A percentile compares a stretch with the other conserved stretches of the same genome.
These are phyloP conservation scores for Prunus davidiana DNA, from an alignment of 306 rosid species.

Conservation along the genomic window DNA sequence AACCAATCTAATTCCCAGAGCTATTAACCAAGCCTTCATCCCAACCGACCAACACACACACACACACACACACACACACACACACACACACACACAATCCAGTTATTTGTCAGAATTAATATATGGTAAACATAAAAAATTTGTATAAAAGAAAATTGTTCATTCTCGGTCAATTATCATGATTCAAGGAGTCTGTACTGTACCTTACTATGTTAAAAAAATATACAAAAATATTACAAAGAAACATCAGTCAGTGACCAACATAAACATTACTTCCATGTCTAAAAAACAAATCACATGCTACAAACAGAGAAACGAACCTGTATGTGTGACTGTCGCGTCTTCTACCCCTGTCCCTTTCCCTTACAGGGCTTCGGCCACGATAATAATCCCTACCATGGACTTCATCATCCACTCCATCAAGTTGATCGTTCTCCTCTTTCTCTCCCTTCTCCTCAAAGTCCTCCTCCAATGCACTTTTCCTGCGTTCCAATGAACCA, in stretches of 20 bases:
- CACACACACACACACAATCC: no score
- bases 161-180: background rate
- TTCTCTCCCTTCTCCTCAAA: constrained; percentile 99
- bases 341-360: constrained; percentile 88
- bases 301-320: constrained; percentile 27
- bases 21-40: background rate
- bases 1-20: background rate
- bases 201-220: background rate
- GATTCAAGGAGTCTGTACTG: background rate
- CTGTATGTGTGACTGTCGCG: constrained; percentile 89
- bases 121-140: background rate
- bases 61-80: background rate
- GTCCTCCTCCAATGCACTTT: constrained; percentile 95
- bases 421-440: constrained; percentile 80
- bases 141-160: background rate
- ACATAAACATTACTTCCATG: background rate
- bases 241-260: background rate
- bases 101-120: background rate
- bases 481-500: constrained; percentile 63
- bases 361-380: constrained; percentile 85
- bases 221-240: background rate
- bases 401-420: constrained; percentile 57
- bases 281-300: background rate
- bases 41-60: background rate
- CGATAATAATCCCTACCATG: constrained; percentile 79